Conservation (phyloP, 192 early-diverging fungal genomes). For the Piromyces finnis region DNA sequence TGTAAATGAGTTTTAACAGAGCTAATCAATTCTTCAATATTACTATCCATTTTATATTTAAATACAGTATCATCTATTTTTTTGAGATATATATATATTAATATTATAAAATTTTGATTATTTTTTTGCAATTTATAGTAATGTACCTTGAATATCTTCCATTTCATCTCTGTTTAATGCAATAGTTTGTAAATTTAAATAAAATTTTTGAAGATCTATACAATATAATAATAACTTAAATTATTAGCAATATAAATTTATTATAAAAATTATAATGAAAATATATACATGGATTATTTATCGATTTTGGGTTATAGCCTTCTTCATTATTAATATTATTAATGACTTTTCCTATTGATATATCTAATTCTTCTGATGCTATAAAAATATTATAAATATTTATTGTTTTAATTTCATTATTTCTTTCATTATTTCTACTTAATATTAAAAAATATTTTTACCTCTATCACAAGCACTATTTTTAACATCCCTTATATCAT, state of each 20-base stretch:
- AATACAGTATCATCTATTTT: not conserved
- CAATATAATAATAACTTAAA: too few species aligned
- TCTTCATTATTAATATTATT: constrained; percentile 6
- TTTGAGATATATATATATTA: too few species aligned
- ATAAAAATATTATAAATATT: constrained; percentile 1
- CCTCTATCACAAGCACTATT: not conserved
- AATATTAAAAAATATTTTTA: constrained; percentile 2
- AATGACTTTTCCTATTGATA: not conserved
- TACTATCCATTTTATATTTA: not conserved
- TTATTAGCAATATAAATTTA: too few species aligned
- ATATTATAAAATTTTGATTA: too few species aligned
- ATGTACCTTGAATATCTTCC: constrained; percentile 15
- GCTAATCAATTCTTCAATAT: not conserved
- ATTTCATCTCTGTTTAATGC: constrained; percentile 13
- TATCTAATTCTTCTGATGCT: constrained; percentile 1
- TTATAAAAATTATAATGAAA: too few species aligned
- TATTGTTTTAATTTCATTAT: constrained; percentile 4
- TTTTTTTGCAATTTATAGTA: not conserved
- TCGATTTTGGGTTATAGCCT: constrained; percentile 17
- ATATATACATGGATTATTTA: not conserved
- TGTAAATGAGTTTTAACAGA: not conserved
- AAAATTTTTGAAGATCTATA: constrained; percentile 20
- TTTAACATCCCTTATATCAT: constrained; percentile 38
- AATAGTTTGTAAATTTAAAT: constrained; percentile 22
- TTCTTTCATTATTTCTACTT: not conserved